phyloP scores from a whole-genome alignment of 345 rosid genomes.

The Eutrema heterophyllum region DNA sequence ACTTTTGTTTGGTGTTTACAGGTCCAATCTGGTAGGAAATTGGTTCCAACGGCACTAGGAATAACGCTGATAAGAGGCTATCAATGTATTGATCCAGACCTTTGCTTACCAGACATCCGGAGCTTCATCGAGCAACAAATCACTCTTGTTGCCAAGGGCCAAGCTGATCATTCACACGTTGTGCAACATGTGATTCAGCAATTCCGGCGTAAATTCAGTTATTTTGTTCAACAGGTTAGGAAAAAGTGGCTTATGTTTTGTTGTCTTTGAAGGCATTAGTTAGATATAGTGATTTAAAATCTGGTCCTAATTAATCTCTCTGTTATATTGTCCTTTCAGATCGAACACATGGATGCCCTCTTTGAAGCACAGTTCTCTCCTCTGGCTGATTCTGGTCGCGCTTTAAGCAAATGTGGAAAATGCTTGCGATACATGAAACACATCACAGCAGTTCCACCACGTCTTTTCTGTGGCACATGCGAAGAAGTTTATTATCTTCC shows the following conservation, averaged over 20 bases:
- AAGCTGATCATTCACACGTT: constrained; percentile 67
- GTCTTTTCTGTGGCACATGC: constrained; percentile 83
- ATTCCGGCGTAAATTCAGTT: constrained; percentile 68
- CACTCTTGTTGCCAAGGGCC: constrained; percentile 89
- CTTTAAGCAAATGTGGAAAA: constrained; percentile 92
- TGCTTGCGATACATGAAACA: constrained; percentile 95
- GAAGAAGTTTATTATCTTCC: constrained; percentile 98
- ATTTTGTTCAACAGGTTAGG: constrained; percentile 82
- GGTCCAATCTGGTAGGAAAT: constrained; percentile 85
- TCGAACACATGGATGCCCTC: constrained; percentile 87
- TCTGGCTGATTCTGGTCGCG: constrained; percentile 76
- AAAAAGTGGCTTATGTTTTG: neutral
- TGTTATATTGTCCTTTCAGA: constrained; percentile 36
- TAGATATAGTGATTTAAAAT: neutral
- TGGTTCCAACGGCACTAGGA: constrained; percentile 90
- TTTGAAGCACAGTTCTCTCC: constrained; percentile 97
- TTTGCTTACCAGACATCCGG: constrained; percentile 93
- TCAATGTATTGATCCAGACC: constrained; percentile 93
- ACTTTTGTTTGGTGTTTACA: constrained; percentile 18
- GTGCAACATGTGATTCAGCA: constrained; percentile 79
- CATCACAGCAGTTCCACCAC: constrained; percentile 72
- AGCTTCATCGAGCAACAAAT: constrained; percentile 98
- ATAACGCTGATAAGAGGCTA: constrained; percentile 88
- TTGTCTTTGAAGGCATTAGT: neutral
- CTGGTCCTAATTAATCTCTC: neutral